Base-by-base conservation (phyloP, 2,329 filamentous ascomycete species). In the Monosporascus sp. region DNA sequence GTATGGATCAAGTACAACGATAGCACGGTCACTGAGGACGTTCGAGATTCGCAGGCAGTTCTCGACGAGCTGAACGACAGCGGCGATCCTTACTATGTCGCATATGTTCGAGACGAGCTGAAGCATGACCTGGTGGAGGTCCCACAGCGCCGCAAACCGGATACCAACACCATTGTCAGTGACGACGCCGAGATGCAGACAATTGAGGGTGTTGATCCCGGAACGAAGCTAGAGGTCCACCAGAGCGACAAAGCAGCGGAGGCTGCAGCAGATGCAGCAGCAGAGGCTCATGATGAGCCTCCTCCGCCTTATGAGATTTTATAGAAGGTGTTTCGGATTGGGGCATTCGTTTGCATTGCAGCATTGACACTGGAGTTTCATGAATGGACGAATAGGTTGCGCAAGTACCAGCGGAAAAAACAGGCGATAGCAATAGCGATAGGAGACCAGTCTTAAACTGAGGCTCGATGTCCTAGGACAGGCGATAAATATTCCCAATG, bases 1-100 rank as follows among this genome's bases (percentile, higher is more conserved):
- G 76, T 92, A 20, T 99, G 94, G 92, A 86, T 91, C 53, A 90
- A 89, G 65, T 99, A 97, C 76, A 99, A 99, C 67, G 94, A 99
- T 64, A 87, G 87, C 51, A 80, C 79, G 17, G 91, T 99, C 24
- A 85, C 82, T 3, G 83, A 89, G 58, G 76, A 80, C 54, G 80
- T 84, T 25, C 74, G 76, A 15, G 80, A 89, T 62, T 76, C 81
- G 7, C 76, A 77, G 17, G 81, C 87, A 48, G 89, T 96, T 41
- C 85, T 94, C 58, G 76, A 81, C 24, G 78, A 82, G 56, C 77
- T 89, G 48, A 84, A 82, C 55, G 80, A 75, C 11, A 85, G 72
- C 70, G 89, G 90, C 5, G 92, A 90, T 48, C 90, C 90, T 2
- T 91, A 90, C 65, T 90, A 88, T 65, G 79, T 94, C 22, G 90